These are phyloP conservation scores for Scytalidium lignicola DNA, from an alignment of 2,329 filamentous ascomycete species.

Conservation along the genomic window DNA sequence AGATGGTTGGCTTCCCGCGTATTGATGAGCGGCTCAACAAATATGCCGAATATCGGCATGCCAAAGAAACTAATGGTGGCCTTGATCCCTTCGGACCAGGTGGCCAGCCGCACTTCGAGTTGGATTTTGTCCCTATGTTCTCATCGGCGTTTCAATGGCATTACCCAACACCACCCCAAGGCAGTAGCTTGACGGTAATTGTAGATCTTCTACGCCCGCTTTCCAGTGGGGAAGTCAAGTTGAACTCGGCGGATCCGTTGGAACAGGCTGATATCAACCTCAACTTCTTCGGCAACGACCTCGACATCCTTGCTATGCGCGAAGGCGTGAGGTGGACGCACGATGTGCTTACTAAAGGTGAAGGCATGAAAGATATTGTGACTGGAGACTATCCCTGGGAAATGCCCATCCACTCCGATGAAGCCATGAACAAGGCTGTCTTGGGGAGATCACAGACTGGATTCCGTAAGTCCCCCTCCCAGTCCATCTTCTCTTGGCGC, in stretches of 20 bases:
- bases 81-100: slow-evolving; percentile 49
- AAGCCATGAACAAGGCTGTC: slow-evolving; percentile 50
- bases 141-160: slow-evolving; percentile 44
- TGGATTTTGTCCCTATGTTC: slow-evolving; percentile 59
- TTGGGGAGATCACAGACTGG: slow-evolving; percentile 55
- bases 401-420: slow-evolving; percentile 51
- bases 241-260: slow-evolving; percentile 46
- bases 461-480: slow-evolving; percentile 31
- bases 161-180: slow-evolving; percentile 35
- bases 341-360: slow-evolving; percentile 52
- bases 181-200: slow-evolving; percentile 52
- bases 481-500: not conserved
- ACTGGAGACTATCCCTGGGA: slow-evolving; percentile 52
- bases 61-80: slow-evolving; percentile 34
- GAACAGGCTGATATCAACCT: slow-evolving; percentile 42
- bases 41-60: slow-evolving; percentile 40
- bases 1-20: slow-evolving; percentile 50
- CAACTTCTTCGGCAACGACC: slow-evolving; percentile 33
- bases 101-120: slow-evolving; percentile 56
- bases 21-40: slow-evolving; percentile 50
- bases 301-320: slow-evolving; percentile 52
- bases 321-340: slow-evolving; percentile 15
- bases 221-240: slow-evolving; percentile 36
- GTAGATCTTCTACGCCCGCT: slow-evolving; percentile 44
- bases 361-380: slow-evolving; percentile 51